Conservation (phyloP, 2,329 filamentous ascomycete species). For the Colletotrichum zoysiae region DNA sequence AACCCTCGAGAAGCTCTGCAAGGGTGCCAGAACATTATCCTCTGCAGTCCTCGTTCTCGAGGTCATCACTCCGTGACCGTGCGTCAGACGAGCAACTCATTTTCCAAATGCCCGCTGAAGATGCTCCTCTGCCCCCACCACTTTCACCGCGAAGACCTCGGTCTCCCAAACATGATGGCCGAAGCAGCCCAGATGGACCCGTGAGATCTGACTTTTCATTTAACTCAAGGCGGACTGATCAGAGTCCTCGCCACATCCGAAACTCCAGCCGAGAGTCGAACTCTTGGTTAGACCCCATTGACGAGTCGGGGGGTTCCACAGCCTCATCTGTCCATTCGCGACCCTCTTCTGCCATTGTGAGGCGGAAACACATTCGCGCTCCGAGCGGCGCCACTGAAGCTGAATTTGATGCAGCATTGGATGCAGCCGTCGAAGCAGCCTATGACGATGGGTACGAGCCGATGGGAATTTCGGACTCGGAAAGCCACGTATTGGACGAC, state of each 20-base stretch:
- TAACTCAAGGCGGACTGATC: conserved; percentile 44
- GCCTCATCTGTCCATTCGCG: conserved; percentile 85
- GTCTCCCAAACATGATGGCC: conserved; percentile 50
- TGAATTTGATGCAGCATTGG: conserved; percentile 93
- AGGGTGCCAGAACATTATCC: conserved; percentile 47
- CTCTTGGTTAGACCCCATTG: conserved; percentile 94
- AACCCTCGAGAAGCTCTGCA: conserved; percentile 26
- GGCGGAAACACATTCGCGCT: conserved; percentile 77
- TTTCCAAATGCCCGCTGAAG: conserved; percentile 65
- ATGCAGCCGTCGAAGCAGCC: conserved; percentile 95
- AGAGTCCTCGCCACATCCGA: conserved; percentile 58
- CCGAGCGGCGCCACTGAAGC: conserved; percentile 82
- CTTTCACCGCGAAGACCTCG: conserved; percentile 73
- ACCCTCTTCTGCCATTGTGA: conserved; percentile 76
- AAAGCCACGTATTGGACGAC: conserved; percentile 19
- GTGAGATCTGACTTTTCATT: conserved; percentile 54
- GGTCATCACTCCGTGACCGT: conserved; percentile 58
- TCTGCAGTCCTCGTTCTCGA: conserved; percentile 68
- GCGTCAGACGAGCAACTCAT: conserved; percentile 48
- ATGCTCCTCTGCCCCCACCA: conserved; percentile 76
- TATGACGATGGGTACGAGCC: conserved; percentile 94
- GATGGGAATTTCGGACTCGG: conserved; percentile 59
- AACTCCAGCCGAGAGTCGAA: conserved; percentile 83
- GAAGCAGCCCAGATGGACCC: conserved; percentile 43
- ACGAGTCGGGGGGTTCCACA: conserved; percentile 87